Percentiles rank a stretch among this genome's conserved stretches.
phyloP scores from a whole-genome alignment of 352 stramenopile genomes.

The Pythium apleroticum region DNA sequence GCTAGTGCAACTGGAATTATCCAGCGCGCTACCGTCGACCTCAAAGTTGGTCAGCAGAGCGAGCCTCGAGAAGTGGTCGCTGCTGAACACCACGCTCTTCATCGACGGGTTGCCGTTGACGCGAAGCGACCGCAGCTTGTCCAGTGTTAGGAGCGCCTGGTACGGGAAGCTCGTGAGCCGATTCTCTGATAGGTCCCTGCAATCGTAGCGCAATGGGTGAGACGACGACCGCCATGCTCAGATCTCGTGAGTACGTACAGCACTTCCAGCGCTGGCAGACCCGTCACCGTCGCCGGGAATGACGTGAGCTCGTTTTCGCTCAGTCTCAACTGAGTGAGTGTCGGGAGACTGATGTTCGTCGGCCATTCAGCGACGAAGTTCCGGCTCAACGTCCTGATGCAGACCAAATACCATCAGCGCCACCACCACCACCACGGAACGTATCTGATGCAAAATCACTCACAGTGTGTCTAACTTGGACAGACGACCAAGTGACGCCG shows the following conservation, averaged over 20 bases:
- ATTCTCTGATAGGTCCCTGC: constrained; percentile 19
- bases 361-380: constrained; percentile 7
- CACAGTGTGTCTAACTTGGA: constrained; percentile 8
- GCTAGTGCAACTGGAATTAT: not conserved
- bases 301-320: constrained; percentile 3
- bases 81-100: constrained; percentile 10
- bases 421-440: no score
- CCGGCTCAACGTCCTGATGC: not conserved
- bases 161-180: constrained; percentile 9
- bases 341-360: not conserved
- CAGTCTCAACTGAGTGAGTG: constrained; percentile 3
- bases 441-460: no score
- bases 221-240: no score
- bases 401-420: not conserved
- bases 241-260: constrained; percentile 12
- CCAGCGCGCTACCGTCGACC: constrained; percentile 3
- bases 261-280: constrained; percentile 1
- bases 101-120: constrained; percentile 14
- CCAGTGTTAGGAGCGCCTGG: not conserved
- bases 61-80: constrained; percentile 11
- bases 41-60: constrained; percentile 1
- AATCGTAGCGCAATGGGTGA: not conserved
- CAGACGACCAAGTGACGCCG: not conserved
- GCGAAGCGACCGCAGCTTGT: constrained; percentile 5
- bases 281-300: not conserved